Percentiles rank a stretch among this genome's conserved stretches.
These are phyloP conservation scores for Aeminium ludgeri DNA, from an alignment of 495 filamentous ascomycete genomes.

Conservation along the genomic window DNA sequence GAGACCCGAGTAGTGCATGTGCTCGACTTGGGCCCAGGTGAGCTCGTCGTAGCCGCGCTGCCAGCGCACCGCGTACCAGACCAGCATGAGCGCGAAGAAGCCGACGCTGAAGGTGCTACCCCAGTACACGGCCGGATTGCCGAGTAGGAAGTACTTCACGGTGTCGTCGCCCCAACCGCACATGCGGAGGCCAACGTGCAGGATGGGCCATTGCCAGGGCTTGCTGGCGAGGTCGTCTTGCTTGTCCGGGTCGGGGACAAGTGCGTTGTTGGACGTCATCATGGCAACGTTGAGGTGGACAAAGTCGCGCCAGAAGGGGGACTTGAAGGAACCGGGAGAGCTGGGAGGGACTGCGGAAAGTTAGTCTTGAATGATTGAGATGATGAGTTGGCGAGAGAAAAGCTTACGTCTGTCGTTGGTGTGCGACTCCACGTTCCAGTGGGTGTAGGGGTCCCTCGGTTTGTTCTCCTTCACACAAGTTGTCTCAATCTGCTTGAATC, in stretches of 20 bases:
- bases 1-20: conserved; percentile 82
- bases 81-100: conserved; percentile 49
- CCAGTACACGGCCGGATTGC: conserved; percentile 95
- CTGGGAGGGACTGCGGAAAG: conserved; percentile 62
- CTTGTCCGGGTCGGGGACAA: conserved; percentile 96
- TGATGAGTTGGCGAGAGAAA: not conserved
- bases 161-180: conserved; percentile 94
- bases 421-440: conserved; percentile 97
- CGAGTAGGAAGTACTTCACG: conserved; percentile 95
- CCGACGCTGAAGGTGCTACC: conserved; percentile 65
- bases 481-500: conserved; percentile 98
- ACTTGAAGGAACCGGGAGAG: conserved; percentile 86
- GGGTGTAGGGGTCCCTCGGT: conserved; percentile 79
- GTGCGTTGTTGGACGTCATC: conserved; percentile 99
- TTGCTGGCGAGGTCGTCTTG: conserved; percentile 93
- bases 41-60: conserved; percentile 86
- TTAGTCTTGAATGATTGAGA: not conserved
- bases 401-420: conserved; percentile 81
- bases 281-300: conserved; percentile 96
- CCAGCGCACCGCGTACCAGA: conserved; percentile 88
- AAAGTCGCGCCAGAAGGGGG: conserved; percentile 91
- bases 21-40: conserved; percentile 60
- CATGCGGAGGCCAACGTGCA: conserved; percentile 92
- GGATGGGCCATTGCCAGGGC: conserved; percentile 97
- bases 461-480: conserved; percentile 91